Evolutionary conservation across 495 filamentous ascomycete genomes (phyloP).

Genomic region (Hypomontagnella monticulosa): DNA sequence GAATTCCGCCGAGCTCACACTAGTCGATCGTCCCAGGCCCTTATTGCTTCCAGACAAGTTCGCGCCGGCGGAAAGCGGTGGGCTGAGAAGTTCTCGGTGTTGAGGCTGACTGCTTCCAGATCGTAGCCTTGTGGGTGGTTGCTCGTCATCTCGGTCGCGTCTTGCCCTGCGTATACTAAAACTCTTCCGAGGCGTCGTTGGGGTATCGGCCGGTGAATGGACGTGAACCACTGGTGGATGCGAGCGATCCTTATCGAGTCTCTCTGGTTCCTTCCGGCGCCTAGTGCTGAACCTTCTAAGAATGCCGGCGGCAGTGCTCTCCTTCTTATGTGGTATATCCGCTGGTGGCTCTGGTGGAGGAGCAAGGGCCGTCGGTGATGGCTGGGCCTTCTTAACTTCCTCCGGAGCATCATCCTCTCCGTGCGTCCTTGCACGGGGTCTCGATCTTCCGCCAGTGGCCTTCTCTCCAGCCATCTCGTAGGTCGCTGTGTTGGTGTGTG

Average conservation of each 20-base stretch:
- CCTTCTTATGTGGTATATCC: slow-evolving; percentile 79
- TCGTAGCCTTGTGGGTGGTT: slow-evolving; percentile 59
- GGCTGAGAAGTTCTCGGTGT: slow-evolving; percentile 76
- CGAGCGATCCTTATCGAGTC: slow-evolving; percentile 65
- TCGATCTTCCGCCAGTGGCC: slow-evolving; percentile 77
- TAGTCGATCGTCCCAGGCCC: slow-evolving; percentile 80
- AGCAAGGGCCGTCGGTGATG: slow-evolving; percentile 52
- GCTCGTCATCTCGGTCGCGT: slow-evolving; percentile 61
- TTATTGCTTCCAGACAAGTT: slow-evolving; percentile 66
- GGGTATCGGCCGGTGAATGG: slow-evolving; percentile 74
- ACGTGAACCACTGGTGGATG: slow-evolving; percentile 75
- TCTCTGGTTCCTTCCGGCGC: slow-evolving; percentile 67
- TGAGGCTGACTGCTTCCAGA: slow-evolving; percentile 73
- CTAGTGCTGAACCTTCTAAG: slow-evolving; percentile 92
- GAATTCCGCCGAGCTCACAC: slow-evolving; percentile 86
- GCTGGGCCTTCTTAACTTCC: slow-evolving; percentile 74
- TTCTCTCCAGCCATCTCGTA: slow-evolving; percentile 88
- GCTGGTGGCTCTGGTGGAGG: slow-evolving; percentile 65
- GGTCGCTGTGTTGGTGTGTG: slow-evolving; percentile 83
- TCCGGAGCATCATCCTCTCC: slow-evolving; percentile 92
- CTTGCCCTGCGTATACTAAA: slow-evolving; percentile 81
- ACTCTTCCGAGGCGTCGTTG: slow-evolving; percentile 73
- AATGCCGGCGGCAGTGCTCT: slow-evolving; percentile 86
- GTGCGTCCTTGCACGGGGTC: slow-evolving; percentile 89
- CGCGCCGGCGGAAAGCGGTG: slow-evolving; percentile 68